phyloP scores from a whole-genome alignment of 2,329 filamentous ascomycete species.

The Diplodia sapinea region DNA sequence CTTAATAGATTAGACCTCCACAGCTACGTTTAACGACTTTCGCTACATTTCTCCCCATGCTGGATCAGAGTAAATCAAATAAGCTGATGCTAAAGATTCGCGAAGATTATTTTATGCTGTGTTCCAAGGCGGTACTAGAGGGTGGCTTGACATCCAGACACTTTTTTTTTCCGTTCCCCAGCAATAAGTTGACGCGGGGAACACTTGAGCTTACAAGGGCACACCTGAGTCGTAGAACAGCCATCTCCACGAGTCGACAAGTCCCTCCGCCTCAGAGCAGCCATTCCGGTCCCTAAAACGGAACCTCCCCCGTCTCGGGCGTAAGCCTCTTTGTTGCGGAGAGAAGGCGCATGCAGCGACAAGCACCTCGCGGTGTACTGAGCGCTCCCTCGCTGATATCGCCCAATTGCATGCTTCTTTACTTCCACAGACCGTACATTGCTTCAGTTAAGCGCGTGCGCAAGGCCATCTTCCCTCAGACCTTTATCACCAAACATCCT shows the following conservation, averaged over 20 bases:
- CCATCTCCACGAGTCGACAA: too few relatives aligned
- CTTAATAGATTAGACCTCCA: background rate
- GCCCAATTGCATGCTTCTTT: too few relatives aligned
- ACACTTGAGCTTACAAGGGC: background rate
- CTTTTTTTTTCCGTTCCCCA: background rate
- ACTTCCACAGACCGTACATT: too few relatives aligned
- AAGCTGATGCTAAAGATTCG: background rate
- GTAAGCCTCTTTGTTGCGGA: conserved; percentile 2
- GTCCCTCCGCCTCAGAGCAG: background rate
- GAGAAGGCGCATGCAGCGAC: background rate
- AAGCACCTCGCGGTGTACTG: background rate
- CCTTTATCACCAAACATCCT: conserved; percentile 6
- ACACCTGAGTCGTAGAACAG: background rate
- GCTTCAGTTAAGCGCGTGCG: too few relatives aligned
- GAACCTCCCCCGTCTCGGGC: conserved; percentile 7
- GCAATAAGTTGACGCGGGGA: background rate
- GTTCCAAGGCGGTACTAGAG: background rate
- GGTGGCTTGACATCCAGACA: background rate
- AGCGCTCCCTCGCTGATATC: background rate
- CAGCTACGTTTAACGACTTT: background rate
- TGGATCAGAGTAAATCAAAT: background rate
- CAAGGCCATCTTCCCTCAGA: background rate
- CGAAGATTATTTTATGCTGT: background rate
- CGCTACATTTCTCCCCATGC: background rate
- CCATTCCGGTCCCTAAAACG: background rate